A percentile compares a stretch with the other conserved stretches of the same genome.
phyloP scores from a whole-genome alignment of 2,329 filamentous ascomycete genomes.

The Penicillium sp. region DNA sequence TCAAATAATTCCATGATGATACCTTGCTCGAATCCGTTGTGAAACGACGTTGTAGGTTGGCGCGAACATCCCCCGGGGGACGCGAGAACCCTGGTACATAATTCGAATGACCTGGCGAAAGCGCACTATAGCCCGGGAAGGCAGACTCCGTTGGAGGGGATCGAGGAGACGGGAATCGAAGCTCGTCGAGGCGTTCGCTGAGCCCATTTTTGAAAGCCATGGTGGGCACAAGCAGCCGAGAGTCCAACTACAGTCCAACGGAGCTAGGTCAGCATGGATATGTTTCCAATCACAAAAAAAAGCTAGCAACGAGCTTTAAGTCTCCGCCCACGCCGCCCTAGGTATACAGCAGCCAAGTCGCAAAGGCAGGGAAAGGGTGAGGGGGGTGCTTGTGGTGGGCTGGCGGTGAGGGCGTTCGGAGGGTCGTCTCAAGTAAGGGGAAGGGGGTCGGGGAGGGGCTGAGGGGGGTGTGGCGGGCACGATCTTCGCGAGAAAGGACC shows the following conservation, averaged over 20 bases:
- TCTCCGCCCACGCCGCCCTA: background rate
- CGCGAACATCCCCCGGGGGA: slow-evolving; percentile 66
- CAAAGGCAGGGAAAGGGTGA: slow-evolving; percentile 16
- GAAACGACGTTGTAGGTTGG: slow-evolving; percentile 82
- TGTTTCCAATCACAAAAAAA: background rate
- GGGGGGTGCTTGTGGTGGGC: slow-evolving; percentile 15
- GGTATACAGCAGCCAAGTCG: slow-evolving; percentile 1
- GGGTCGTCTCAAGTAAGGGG: slow-evolving; percentile 34
- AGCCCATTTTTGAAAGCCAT: slow-evolving; percentile 66
- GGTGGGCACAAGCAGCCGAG: slow-evolving; percentile 30
- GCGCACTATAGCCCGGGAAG: slow-evolving; percentile 72
- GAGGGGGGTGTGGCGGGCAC: slow-evolving; percentile 34
- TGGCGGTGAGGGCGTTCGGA: slow-evolving; percentile 32
- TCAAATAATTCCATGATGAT: slow-evolving; percentile 63
- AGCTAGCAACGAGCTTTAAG: background rate
- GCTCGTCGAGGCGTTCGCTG: slow-evolving; percentile 71
- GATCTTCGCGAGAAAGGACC: slow-evolving; percentile 27
- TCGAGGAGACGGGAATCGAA: slow-evolving; percentile 74
- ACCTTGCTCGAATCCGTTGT: slow-evolving; percentile 86
- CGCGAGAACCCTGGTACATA: slow-evolving; percentile 59
- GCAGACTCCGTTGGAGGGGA: slow-evolving; percentile 73
- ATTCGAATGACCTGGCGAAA: slow-evolving; percentile 65
- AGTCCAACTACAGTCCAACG: slow-evolving; percentile 31
- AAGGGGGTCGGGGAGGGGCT: slow-evolving; percentile 32
- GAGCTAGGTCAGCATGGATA: slow-evolving; percentile 21